Evolutionary conservation across 2,329 filamentous ascomycete species (phyloP), one percentile per base, ranked within the genome.

Genomic region (Ceratocystiopsis minuta): DNA sequence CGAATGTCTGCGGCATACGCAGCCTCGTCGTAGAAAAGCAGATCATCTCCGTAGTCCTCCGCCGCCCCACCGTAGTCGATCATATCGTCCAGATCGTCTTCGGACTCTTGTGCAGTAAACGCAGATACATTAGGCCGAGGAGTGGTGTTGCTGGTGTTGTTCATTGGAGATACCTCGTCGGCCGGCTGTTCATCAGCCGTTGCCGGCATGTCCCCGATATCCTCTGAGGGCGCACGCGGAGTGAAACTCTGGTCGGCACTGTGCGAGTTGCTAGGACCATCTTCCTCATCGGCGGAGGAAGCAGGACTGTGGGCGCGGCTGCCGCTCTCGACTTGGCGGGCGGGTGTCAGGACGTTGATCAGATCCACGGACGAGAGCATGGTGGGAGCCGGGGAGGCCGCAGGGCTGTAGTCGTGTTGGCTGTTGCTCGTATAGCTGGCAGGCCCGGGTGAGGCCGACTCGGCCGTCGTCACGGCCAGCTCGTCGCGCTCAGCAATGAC

Each of bases 401-500:
- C 37, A 6, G 38, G 17, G 16, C 34, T 17, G 10, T 35, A 14
- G 18, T 36, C 38, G 10, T 15, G 36, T 4, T 33, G 33, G 16
- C 31, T 33, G 34, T 14, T 16, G 16, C 6, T 38, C 13, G 16
- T 33, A 9, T 42, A 36, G 28, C 33, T 20, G 16, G 41, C 39
- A 15, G 39, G 43, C 17, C 41, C 43, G n/a, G 43, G 43, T 1
- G 43, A 44, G 12, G 43, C 36, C 15, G 40, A 35, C 15, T 16
- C 36, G 13, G 34, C 17, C 2, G 16, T 15, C 17, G 17, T 14
- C 15, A 16, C 10, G 43, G 16, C 42, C 40, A 16, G 41, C 34
- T 34, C 15, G 28, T 28, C 24, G 24, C 24, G 48, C 36, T 52
- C 51, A 16, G 45, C 45, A 18, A 55, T 49, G 34, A 46, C 50